phyloP scores from a whole-genome alignment of 2,329 filamentous ascomycete genomes.

The Alternaria tenuissima region DNA sequence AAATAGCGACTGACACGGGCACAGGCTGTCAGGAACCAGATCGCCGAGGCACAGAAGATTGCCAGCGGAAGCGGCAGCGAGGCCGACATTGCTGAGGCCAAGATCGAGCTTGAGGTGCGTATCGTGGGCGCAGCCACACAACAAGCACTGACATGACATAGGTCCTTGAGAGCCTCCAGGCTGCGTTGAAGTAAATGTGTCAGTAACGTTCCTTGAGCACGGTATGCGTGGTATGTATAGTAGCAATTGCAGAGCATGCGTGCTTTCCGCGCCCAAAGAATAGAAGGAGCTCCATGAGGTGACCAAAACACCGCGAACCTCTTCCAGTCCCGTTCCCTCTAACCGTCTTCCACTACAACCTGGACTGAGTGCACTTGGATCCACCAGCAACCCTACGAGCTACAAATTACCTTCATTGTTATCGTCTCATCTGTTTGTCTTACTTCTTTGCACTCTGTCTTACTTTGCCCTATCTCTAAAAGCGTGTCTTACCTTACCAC shows the following conservation, averaged over 20 bases:
- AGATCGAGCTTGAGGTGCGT: constrained; percentile 96
- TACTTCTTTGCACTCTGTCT: constrained; percentile 8
- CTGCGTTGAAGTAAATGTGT: constrained; percentile 77
- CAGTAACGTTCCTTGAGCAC: constrained; percentile 49
- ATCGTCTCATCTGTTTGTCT: constrained; percentile 17
- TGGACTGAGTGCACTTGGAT: constrained; percentile 30
- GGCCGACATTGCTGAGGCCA: constrained; percentile 97
- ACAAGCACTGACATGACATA: constrained; percentile 55
- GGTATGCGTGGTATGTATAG: constrained; percentile 24
- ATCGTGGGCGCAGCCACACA: constrained; percentile 12
- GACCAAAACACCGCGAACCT: constrained; percentile 34
- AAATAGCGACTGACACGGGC: constrained; percentile 22
- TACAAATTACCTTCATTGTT: constrained; percentile 24
- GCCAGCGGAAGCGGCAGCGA: constrained; percentile 89
- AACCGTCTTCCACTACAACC: constrained; percentile 5
- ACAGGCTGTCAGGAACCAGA: constrained; percentile 82
- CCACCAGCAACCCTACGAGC: constrained; percentile 25
- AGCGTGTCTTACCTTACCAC: background rate
- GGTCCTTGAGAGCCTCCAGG: constrained; percentile 85
- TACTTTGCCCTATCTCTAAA: background rate
- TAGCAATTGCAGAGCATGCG: constrained; percentile 26
- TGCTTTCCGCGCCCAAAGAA: constrained; percentile 42
- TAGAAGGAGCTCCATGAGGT: constrained; percentile 45
- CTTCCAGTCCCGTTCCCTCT: constrained; percentile 12
- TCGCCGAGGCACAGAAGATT: constrained; percentile 95